Conservation (phyloP, 2,329 filamentous ascomycete species). For the Phialophora macrospora region DNA sequence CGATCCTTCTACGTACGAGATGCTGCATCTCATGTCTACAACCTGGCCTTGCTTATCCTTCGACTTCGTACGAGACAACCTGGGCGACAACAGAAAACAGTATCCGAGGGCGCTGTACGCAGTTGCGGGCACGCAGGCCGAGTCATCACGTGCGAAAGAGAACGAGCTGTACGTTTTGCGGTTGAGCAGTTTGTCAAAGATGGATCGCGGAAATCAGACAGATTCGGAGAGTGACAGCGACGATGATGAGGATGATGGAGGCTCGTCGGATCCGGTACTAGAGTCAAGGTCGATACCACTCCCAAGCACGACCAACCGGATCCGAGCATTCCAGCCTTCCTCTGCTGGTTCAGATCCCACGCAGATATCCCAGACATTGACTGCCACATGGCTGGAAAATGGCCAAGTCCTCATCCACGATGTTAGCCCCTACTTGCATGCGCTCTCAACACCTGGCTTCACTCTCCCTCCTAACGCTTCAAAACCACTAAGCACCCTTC, state of each 20-base stretch:
- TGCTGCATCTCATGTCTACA: conserved; percentile 92
- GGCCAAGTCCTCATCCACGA: conserved; percentile 87
- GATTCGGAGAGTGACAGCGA: conserved; percentile 72
- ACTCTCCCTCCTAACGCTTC: conserved; percentile 80
- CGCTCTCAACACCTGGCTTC: conserved; percentile 87
- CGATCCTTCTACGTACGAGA: conserved; percentile 93
- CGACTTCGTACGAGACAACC: conserved; percentile 82
- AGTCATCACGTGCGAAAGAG: conserved; percentile 72
- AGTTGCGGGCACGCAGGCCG: conserved; percentile 92
- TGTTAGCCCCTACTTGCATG: conserved; percentile 82
- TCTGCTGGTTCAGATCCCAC: conserved; percentile 69
- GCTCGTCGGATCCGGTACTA: conserved; percentile 79
- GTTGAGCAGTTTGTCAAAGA: conserved; percentile 86
- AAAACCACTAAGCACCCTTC: conserved; percentile 84
- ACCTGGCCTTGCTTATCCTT: conserved; percentile 98
- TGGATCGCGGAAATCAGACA: conserved; percentile 74
- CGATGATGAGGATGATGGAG: conserved; percentile 68
- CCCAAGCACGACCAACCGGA: conserved; percentile 87
- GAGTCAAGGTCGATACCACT: conserved; percentile 90
- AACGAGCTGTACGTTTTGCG: conserved; percentile 97
- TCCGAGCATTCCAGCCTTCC: conserved; percentile 77
- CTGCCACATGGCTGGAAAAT: conserved; percentile 91
- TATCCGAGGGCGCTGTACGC: conserved; percentile 96
- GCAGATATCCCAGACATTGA: conserved; percentile 77
- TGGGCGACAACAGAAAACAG: conserved; percentile 87